phyloP scores from a whole-genome alignment of 2,329 filamentous ascomycete genomes.

The Microdochium nivale region DNA sequence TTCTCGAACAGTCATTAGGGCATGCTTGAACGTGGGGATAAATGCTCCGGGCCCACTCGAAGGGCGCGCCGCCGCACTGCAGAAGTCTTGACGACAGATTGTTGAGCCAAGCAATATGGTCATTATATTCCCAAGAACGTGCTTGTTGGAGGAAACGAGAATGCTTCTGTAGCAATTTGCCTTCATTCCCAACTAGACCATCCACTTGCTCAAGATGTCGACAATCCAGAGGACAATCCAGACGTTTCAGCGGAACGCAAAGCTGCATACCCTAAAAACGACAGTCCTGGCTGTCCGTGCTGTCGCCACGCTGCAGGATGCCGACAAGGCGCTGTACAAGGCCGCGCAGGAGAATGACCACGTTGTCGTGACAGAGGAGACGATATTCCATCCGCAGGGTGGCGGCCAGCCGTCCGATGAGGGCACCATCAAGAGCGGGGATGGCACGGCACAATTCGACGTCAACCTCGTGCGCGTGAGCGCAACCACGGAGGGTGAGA shows the following conservation, averaged over 20 bases:
- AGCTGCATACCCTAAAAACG: conserved; percentile 32
- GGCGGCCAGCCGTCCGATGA: conserved; percentile 65
- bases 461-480: conserved; percentile 51
- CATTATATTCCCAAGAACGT: neutral
- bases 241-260: conserved; percentile 31
- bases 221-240: neutral
- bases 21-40: too few relatives aligned
- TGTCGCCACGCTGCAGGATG: conserved; percentile 38
- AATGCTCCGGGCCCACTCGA: neutral
- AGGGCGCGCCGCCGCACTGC: neutral
- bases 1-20: too few relatives aligned
- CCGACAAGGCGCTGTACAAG: conserved; percentile 51
- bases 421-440: conserved; percentile 40
- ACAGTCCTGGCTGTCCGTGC: conserved; percentile 36
- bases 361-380: conserved; percentile 52
- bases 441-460: conserved; percentile 29
- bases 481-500: conserved; percentile 37
- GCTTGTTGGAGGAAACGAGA: neutral
- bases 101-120: neutral
- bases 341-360: conserved; percentile 38
- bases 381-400: conserved; percentile 70
- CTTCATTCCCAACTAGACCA: neutral
- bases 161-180: neutral
- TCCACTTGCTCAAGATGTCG: neutral
- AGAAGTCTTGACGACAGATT: neutral